Evolutionary conservation across 345 rosid genomes (phyloP).

Genomic region (Viola odorata): DNA sequence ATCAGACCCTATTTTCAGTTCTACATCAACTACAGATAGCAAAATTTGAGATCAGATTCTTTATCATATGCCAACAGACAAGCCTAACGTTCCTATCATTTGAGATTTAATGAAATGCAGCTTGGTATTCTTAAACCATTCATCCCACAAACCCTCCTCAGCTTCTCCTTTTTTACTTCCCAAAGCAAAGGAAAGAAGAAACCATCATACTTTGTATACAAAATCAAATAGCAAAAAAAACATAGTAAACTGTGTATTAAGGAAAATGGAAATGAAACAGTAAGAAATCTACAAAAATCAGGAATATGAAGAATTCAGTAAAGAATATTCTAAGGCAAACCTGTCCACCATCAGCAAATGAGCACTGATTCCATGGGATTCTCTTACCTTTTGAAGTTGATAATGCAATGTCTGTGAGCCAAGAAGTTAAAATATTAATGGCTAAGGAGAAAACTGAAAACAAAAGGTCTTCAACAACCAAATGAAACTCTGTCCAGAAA

Average conservation of each 20-base stretch:
- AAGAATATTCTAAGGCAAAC: slow-evolving; percentile 23
- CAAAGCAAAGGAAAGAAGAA: neutral
- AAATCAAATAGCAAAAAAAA: neutral
- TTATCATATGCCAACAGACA: no score
- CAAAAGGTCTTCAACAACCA: neutral
- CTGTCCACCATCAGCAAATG: slow-evolving; percentile 71
- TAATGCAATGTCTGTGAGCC: slow-evolving; percentile 49
- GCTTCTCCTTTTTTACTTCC: neutral
- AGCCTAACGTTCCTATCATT: no score
- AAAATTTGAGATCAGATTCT: no score
- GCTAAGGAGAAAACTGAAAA: neutral
- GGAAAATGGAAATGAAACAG: neutral
- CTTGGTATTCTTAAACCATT: no score
- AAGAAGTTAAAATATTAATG: neutral
- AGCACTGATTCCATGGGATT: slow-evolving; percentile 38
- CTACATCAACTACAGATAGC: no score
- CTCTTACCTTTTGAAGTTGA: slow-evolving; percentile 41
- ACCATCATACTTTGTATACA: neutral
- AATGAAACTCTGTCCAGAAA: neutral
- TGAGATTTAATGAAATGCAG: no score
- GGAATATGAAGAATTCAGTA: neutral
- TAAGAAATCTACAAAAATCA: neutral
- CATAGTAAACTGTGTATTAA: neutral
- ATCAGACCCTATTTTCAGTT: no score
- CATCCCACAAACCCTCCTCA: neutral